Evolutionary conservation across 768 basidiomycete species (phyloP).

Genomic region (Lyophyllum shimeji): DNA sequence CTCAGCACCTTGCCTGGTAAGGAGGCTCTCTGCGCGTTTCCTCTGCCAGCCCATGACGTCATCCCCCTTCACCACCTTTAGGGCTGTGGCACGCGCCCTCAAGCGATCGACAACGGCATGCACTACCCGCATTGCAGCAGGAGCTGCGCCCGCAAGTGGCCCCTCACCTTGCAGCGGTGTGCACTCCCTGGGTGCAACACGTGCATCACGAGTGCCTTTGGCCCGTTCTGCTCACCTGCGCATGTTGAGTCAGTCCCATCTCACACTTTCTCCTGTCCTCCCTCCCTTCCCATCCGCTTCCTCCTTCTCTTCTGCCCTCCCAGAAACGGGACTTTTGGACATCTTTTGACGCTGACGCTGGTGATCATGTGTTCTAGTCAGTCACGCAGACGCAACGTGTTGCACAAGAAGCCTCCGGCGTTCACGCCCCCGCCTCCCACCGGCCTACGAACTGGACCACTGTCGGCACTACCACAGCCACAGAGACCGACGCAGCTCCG

Average conservation of each 20-base stretch:
- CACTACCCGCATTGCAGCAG: slow-evolving; percentile 16
- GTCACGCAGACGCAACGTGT: neutral
- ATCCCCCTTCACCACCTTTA: neutral
- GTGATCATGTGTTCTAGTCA: neutral
- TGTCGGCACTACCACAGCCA: slow-evolving; percentile 4
- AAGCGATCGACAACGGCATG: slow-evolving; percentile 1
- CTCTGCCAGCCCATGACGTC: neutral
- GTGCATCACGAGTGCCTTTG: slow-evolving; percentile 6
- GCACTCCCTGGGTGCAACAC: slow-evolving; percentile 4
- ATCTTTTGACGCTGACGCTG: neutral
- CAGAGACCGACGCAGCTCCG: neutral
- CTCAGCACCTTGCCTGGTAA: slow-evolving; percentile 5
- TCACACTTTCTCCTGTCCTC: neutral
- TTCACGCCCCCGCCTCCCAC: neutral
- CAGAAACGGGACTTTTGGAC: too few relatives aligned
- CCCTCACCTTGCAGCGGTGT: slow-evolving; percentile 1
- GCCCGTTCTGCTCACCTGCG: slow-evolving; percentile 11
- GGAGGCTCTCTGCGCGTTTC: neutral
- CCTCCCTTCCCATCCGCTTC: too few relatives aligned
- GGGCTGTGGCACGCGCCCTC: slow-evolving; percentile 16
- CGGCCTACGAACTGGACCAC: neutral
- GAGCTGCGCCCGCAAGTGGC: slow-evolving; percentile 9
- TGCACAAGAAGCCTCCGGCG: neutral
- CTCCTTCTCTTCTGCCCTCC: too few relatives aligned
- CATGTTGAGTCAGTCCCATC: neutral